Evolutionary conservation across 805 yeast species (phyloP).

Genomic region (Metschnikowia gruessii): DNA sequence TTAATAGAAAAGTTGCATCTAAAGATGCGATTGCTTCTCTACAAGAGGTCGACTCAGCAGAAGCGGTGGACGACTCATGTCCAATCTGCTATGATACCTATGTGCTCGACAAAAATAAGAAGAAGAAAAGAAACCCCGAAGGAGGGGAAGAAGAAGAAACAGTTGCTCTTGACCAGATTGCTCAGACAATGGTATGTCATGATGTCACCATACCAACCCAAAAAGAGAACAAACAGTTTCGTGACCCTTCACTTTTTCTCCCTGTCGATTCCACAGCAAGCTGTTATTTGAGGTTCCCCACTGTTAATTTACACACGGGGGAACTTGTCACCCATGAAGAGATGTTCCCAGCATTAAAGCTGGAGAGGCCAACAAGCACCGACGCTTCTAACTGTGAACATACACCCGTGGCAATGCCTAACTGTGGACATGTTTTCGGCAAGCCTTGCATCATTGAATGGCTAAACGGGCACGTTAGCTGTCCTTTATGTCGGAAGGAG

Average conservation of each 20-base stretch:
- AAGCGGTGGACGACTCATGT: conserved; percentile 26
- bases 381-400: conserved; percentile 10
- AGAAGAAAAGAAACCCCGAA: conserved; percentile 12
- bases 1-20: conserved; percentile 31
- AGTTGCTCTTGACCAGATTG: conserved; percentile 4
- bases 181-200: background rate
- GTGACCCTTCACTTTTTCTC: conserved; percentile 16
- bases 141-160: background rate
- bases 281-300: conserved; percentile 14
- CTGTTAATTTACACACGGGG: conserved; percentile 7
- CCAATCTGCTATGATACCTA: conserved; percentile 43
- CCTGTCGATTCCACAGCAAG: conserved; percentile 15
- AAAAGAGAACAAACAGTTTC: conserved; percentile 1
- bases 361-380: conserved; percentile 2
- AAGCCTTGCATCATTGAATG: conserved; percentile 20
- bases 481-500: conserved; percentile 21
- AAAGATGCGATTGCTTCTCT: conserved; percentile 39
- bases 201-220: conserved; percentile 10
- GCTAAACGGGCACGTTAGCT: conserved; percentile 18
- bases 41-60: conserved; percentile 21
- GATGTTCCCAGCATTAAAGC: conserved; percentile 13
- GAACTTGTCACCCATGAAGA: conserved; percentile 9
- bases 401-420: conserved; percentile 18
- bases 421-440: conserved; percentile 20
- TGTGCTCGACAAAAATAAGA: conserved; percentile 16